These are phyloP conservation scores for Monosporascus sp. DNA, from an alignment of 2,329 filamentous ascomycete genomes.

Conservation along the genomic window DNA sequence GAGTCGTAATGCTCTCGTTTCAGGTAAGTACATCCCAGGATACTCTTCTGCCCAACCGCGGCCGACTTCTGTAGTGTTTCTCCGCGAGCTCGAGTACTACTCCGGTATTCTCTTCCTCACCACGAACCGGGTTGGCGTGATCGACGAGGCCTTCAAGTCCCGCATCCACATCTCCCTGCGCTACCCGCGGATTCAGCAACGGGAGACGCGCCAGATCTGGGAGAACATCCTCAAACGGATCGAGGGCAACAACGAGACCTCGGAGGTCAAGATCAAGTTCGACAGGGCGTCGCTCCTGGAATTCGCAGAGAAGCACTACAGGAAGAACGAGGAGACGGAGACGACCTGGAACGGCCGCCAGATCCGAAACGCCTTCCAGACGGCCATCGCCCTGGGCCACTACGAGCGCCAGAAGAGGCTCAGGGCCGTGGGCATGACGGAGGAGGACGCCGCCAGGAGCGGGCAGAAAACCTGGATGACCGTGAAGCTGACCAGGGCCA, in stretches of 20 bases:
- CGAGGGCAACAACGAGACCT: conserved; percentile 7
- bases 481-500: conserved; percentile 5
- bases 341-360: conserved; percentile 19
- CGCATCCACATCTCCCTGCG: conserved; percentile 15
- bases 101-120: conserved; percentile 17
- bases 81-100: conserved; percentile 14
- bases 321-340: conserved; percentile 1
- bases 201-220: conserved; percentile 11
- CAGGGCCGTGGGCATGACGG: conserved; percentile 2
- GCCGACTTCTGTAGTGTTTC: conserved; percentile 5
- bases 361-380: conserved; percentile 22
- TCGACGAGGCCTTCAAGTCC: conserved; percentile 20
- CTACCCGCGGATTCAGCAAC: conserved; percentile 8
- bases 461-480: conserved; percentile 6
- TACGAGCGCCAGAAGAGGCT: conserved; percentile 6
- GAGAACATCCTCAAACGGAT: conserved; percentile 14
- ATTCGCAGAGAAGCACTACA: conserved; percentile 9
- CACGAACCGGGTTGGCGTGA: conserved; percentile 15
- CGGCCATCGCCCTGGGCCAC: conserved; percentile 13
- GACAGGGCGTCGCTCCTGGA: conserved; percentile 4
- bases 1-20: conserved; percentile 15
- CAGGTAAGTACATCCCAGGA: conserved; percentile 1
- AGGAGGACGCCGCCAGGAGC: conserved; percentile 2
- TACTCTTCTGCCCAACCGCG: neutral
- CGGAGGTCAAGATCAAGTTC: conserved; percentile 6